phyloP scores from a whole-genome alignment of 768 basidiomycete species.

The Auricularia heimuer region DNA sequence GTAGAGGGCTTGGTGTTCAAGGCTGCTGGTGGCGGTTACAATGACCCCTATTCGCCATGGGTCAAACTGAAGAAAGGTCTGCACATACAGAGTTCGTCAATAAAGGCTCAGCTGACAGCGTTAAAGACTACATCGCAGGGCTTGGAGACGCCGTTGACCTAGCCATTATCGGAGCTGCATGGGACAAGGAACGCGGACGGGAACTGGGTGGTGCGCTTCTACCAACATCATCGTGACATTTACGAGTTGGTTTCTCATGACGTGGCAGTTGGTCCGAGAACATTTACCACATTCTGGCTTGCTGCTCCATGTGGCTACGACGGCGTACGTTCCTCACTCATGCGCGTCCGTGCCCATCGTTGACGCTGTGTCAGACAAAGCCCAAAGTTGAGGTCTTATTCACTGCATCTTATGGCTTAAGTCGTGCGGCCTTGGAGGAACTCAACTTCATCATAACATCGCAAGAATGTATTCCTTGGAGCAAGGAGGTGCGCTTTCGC shows the following conservation, averaged over 20 bases:
- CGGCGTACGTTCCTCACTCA: conserved; percentile 27
- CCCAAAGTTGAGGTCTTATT: conserved; percentile 40
- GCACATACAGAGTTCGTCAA: neutral
- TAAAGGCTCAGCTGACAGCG: too few species aligned
- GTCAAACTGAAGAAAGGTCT: conserved; percentile 48
- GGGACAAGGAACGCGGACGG: conserved; percentile 71
- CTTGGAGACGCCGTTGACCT: conserved; percentile 77
- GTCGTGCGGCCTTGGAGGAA: conserved; percentile 56
- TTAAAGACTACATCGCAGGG: conserved; percentile 72
- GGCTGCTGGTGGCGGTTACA: conserved; percentile 56
- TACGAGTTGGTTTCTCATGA: neutral
- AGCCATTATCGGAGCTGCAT: conserved; percentile 63
- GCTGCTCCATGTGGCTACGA: conserved; percentile 43
- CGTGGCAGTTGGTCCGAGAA: conserved; percentile 51
- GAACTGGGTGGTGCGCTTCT: conserved; percentile 53
- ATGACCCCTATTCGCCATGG: conserved; percentile 59
- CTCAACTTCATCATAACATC: conserved; percentile 57
- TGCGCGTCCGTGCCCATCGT: neutral
- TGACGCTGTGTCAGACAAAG: neutral
- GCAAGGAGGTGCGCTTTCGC: conserved; percentile 7
- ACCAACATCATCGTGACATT: neutral
- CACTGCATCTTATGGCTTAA: conserved; percentile 65
- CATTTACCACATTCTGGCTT: conserved; percentile 73
- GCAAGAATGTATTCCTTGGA: conserved; percentile 25
- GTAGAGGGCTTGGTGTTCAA: conserved; percentile 60